Base-by-base conservation (phyloP, 805 yeast genomes). In the Pichia rugopelliculosa region DNA sequence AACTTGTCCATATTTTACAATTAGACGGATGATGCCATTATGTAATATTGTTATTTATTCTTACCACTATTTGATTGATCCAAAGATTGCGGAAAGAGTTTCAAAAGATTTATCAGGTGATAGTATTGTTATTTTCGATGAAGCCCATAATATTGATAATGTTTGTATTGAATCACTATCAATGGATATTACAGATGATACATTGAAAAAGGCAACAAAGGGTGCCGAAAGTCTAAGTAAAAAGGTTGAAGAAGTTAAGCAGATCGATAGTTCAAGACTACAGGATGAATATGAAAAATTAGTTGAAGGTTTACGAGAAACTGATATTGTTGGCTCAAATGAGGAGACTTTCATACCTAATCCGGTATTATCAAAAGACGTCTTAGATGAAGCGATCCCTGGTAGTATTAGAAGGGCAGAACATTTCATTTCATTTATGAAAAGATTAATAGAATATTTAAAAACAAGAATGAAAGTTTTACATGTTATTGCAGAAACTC, bases 121-220 rank as follows among this genome's bases (percentile, higher is more conserved):
- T 60, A 78, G 95, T 46, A 93, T 93, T 50, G 85, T 93, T 52
- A 95, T 93, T 36, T 93, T 93, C 62, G 99, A 93, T 69, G 99
- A 93, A 70, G 99, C 99, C 42, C 99, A 93, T 66, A 93, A 93
- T 68, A 93, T 93, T 48, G 99, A 93, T 73, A 93, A 93, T 72
- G 99, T 93, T 48, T 93, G 99, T 70, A 93, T 93, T 49, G 99
- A 93, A 65, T 87, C 98, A 0, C 67, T 93, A 38, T 87, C 96
- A 6, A 74, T 93, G 42, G 98, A 93, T 61, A 69, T 93, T 53
- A 93, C 97, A 0, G 96, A 89, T 56, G 97, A 91, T 55, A 79
- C 88, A 9, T 67, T 93, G 51, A 83, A 89, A 58, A 73, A 81
- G 55, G 99, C 99, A 0, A 75, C 96, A 1, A 75, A 82, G 54